Evolutionary conservation across 1,284 basidiomycete species (phyloP).

Genomic region (Rugosomyces carneus): DNA sequence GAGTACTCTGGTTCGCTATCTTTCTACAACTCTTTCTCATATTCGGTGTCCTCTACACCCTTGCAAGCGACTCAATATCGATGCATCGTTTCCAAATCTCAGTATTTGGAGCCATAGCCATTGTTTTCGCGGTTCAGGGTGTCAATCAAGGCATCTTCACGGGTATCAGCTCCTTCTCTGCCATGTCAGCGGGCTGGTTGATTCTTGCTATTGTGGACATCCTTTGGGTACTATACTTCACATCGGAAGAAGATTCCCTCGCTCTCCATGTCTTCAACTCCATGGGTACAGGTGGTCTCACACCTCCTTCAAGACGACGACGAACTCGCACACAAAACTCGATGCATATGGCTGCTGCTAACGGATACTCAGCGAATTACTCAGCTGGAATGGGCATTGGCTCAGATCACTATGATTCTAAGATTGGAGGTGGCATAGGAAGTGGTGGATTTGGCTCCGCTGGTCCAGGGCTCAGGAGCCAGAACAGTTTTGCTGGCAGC

Average conservation of each 20-base stretch:
- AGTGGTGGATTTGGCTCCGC: conserved; percentile 33
- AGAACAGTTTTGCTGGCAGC: conserved; percentile 59
- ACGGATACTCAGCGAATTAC: conserved; percentile 57
- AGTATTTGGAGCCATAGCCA: conserved; percentile 78
- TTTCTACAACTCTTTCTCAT: conserved; percentile 83
- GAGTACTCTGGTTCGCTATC: conserved; percentile 88
- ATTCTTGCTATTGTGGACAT: conserved; percentile 88
- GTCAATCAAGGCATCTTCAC: conserved; percentile 64
- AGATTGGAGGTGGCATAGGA: conserved; percentile 37
- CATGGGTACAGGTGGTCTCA: conserved; percentile 81
- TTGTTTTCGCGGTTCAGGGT: conserved; percentile 84
- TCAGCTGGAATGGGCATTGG: conserved; percentile 59
- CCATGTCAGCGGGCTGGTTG: conserved; percentile 92
- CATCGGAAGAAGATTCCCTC: conserved; percentile 90
- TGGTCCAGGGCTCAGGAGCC: conserved; percentile 46
- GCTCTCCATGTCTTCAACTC: conserved; percentile 80
- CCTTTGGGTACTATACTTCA: conserved; percentile 94
- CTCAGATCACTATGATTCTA: conserved; percentile 56
- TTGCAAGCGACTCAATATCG: conserved; percentile 79
- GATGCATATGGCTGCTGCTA: conserved; percentile 54
- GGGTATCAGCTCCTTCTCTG: conserved; percentile 51
- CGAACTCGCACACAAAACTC: conserved; percentile 52
- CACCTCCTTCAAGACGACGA: conserved; percentile 68
- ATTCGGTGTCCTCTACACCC: conserved; percentile 72
- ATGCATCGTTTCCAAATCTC: conserved; percentile 88